phyloP scores from a whole-genome alignment of 1,284 basidiomycete species.

The Meira nashicola region DNA sequence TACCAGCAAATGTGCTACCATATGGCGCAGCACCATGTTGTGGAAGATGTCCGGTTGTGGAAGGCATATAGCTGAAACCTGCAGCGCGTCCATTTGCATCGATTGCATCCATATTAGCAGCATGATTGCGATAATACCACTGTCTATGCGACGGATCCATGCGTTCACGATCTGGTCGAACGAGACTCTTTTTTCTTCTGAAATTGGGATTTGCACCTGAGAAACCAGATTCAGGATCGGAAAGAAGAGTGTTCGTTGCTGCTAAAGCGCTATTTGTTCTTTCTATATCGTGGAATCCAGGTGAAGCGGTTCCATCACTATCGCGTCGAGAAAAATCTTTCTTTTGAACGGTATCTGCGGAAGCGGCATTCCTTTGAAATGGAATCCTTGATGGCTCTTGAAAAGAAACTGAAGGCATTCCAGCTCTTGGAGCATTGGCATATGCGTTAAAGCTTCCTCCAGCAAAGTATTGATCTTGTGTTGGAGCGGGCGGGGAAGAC shows the following conservation, averaged over 20 bases:
- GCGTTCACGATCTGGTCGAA: slow-evolving; percentile 89
- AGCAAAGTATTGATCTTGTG: slow-evolving; percentile 1
- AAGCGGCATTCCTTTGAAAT: slow-evolving; percentile 24
- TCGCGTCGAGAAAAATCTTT: slow-evolving; percentile 20
- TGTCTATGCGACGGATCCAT: slow-evolving; percentile 90
- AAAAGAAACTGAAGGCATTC: slow-evolving; percentile 28
- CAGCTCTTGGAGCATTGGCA: not conserved
- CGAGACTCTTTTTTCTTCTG: slow-evolving; percentile 83
- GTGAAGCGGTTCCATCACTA: slow-evolving; percentile 14
- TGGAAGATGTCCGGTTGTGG: slow-evolving; percentile 48
- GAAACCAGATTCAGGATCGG: slow-evolving; percentile 41
- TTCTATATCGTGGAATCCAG: slow-evolving; percentile 23
- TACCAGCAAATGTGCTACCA: slow-evolving; percentile 28
- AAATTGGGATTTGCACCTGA: slow-evolving; percentile 51
- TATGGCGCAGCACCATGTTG: slow-evolving; percentile 48
- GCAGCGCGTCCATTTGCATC: slow-evolving; percentile 24
- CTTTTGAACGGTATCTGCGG: slow-evolving; percentile 35
- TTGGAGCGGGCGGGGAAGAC: not conserved
- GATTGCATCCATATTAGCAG: slow-evolving; percentile 64
- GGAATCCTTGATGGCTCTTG: slow-evolving; percentile 30
- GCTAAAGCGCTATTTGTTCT: slow-evolving; percentile 19
- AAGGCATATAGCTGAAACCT: slow-evolving; percentile 49
- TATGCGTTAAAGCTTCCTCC: slow-evolving; percentile 15
- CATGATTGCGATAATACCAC: slow-evolving; percentile 90
- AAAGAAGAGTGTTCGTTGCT: slow-evolving; percentile 19